Conservation (phyloP, 1,284 basidiomycete genomes). For the Quambalaria eucalypti region DNA sequence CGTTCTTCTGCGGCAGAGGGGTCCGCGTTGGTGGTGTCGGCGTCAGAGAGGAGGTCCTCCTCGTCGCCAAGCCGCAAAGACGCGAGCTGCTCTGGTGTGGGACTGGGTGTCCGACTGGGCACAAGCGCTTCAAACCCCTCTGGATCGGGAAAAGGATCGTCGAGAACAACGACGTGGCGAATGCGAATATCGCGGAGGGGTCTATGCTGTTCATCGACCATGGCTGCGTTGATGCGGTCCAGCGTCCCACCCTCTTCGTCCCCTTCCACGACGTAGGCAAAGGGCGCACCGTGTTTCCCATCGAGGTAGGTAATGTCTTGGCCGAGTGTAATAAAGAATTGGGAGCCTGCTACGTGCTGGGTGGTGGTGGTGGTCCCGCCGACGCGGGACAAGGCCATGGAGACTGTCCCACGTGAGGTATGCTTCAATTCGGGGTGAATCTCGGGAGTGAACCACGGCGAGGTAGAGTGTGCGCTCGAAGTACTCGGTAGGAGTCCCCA, state of each 20-base stretch:
- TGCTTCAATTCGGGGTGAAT: constrained; percentile 71
- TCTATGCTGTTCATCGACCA: constrained; percentile 73
- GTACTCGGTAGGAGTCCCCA: constrained; percentile 59
- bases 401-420: constrained; percentile 69
- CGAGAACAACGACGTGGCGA: constrained; percentile 72
- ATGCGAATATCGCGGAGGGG: constrained; percentile 90
- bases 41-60: constrained; percentile 45
- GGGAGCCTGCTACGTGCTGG: constrained; percentile 78
- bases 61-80: constrained; percentile 63
- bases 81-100: constrained; percentile 43
- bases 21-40: constrained; percentile 56
- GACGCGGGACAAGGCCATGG: constrained; percentile 48
- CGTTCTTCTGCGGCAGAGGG: constrained; percentile 60
- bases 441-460: constrained; percentile 77
- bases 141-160: constrained; percentile 90
- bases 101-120: constrained; percentile 65
- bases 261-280: constrained; percentile 90
- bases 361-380: background rate
- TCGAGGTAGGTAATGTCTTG: constrained; percentile 90
- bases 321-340: constrained; percentile 89
- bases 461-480: constrained; percentile 17
- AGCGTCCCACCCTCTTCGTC: constrained; percentile 64
- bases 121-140: constrained; percentile 49
- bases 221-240: constrained; percentile 84
- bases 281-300: constrained; percentile 87